phyloP scores from a whole-genome alignment of 805 yeast species.

The Candida tammaniensis region DNA sequence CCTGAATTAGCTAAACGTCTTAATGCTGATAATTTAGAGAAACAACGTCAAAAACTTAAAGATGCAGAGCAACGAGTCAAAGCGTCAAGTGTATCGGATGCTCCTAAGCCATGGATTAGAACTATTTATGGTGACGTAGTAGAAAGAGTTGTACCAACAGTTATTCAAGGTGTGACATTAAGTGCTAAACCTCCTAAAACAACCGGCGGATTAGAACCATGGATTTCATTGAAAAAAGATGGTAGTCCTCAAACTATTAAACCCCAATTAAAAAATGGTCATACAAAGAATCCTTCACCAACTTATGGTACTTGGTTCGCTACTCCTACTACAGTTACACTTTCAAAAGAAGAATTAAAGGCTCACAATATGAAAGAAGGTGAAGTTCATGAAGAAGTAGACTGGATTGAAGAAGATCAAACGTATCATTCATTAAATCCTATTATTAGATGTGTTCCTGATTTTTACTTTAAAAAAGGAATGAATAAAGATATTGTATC shows the following conservation, averaged over 20 bases:
- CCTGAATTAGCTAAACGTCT: slow-evolving; percentile 10
- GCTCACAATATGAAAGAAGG: slow-evolving; percentile 72
- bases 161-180: slow-evolving; percentile 61
- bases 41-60: slow-evolving; percentile 8
- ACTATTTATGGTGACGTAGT: slow-evolving; percentile 55
- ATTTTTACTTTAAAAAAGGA: slow-evolving; percentile 64
- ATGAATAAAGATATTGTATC: slow-evolving; percentile 51
- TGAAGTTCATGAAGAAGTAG: slow-evolving; percentile 55
- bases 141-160: slow-evolving; percentile 65
- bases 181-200: slow-evolving; percentile 69
- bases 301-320: slow-evolving; percentile 76
- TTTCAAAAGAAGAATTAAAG: slow-evolving; percentile 58
- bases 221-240: slow-evolving; percentile 75
- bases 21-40: slow-evolving; percentile 12
- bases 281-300: slow-evolving; percentile 63
- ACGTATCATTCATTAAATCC: slow-evolving; percentile 74
- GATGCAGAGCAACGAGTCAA: slow-evolving; percentile 6
- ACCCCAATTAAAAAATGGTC: slow-evolving; percentile 75
- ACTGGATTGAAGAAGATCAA: slow-evolving; percentile 63
- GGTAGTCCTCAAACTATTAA: slow-evolving; percentile 78
- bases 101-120: slow-evolving; percentile 67
- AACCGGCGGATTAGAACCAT: slow-evolving; percentile 68
- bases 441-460: slow-evolving; percentile 81
- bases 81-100: slow-evolving; percentile 9
- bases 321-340: slow-evolving; percentile 57